phyloP scores from a whole-genome alignment of 306 rosid species.

The Sindora glabra region DNA sequence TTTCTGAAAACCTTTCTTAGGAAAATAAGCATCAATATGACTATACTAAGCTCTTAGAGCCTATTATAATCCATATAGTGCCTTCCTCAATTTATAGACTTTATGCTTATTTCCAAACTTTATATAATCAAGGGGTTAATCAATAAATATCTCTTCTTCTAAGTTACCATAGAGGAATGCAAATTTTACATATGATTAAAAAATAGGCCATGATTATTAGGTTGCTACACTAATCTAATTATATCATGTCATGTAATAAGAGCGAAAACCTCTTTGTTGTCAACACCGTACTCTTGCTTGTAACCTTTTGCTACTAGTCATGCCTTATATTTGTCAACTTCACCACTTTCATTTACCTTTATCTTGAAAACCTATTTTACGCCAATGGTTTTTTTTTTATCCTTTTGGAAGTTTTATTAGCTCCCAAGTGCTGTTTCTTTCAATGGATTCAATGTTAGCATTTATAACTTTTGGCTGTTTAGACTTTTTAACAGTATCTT shows the following conservation, averaged over 20 bases:
- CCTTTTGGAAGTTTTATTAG: neutral
- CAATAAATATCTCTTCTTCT: neutral
- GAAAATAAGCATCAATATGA: neutral
- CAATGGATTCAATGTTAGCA: neutral
- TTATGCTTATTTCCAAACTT: neutral
- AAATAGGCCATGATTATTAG: neutral
- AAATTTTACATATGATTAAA: neutral
- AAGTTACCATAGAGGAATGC: neutral
- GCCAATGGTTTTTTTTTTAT: neutral
- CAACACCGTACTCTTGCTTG: neutral
- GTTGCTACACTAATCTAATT: neutral
- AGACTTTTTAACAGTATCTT: too few relatives aligned
- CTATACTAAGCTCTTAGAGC: neutral
- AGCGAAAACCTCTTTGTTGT: neutral
- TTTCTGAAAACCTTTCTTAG: neutral
- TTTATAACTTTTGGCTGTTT: too few relatives aligned
- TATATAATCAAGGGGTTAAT: neutral
- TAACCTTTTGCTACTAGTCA: neutral
- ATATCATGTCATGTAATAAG: neutral
- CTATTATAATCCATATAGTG: neutral
- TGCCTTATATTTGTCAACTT: neutral
- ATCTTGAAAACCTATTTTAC: neutral
- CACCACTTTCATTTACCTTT: neutral
- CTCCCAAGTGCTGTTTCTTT: neutral
- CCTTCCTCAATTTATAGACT: neutral